Conservation (phyloP, 495 filamentous ascomycete genomes). For the Clavariopsis aquatica region DNA sequence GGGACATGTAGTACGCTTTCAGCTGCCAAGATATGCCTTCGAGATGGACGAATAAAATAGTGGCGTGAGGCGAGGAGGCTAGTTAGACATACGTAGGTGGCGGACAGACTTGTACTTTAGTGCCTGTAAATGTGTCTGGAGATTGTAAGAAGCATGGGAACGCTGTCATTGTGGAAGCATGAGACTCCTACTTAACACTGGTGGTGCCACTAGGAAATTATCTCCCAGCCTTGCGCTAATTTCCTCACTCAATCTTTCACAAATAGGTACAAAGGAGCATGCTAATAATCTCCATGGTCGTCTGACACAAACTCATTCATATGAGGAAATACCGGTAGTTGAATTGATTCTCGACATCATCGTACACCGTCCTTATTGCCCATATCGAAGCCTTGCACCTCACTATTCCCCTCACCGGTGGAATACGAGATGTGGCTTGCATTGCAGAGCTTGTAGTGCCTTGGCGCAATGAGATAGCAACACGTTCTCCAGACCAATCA, state of each 20-base stretch:
- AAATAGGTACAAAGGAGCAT: too few relatives aligned
- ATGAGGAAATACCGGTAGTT: too few relatives aligned
- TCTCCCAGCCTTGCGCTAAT: too few relatives aligned
- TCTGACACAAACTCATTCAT: too few relatives aligned
- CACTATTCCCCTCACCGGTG: neutral
- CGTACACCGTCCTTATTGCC: neutral
- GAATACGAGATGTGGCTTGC: neutral
- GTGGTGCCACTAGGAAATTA: too few relatives aligned
- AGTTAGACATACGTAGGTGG: neutral
- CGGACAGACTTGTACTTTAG: too few relatives aligned
- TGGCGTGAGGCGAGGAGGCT: neutral
- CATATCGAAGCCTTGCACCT: too few relatives aligned
- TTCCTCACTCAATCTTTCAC: too few relatives aligned
- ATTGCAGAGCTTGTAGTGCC: neutral
- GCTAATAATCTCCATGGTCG: too few relatives aligned
- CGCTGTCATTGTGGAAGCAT: too few relatives aligned
- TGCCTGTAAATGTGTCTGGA: neutral
- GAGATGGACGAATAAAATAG: neutral
- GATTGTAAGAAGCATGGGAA: neutral
- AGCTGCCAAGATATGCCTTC: constrained; percentile 6
- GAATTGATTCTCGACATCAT: neutral
- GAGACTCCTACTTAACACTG: too few relatives aligned
- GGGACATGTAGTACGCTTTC: constrained; percentile 1
- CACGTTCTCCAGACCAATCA: neutral
- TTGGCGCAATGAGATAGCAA: neutral